phyloP scores from a whole-genome alignment of 495 filamentous ascomycete species.

The Penicillium macrosclerotiorum region DNA sequence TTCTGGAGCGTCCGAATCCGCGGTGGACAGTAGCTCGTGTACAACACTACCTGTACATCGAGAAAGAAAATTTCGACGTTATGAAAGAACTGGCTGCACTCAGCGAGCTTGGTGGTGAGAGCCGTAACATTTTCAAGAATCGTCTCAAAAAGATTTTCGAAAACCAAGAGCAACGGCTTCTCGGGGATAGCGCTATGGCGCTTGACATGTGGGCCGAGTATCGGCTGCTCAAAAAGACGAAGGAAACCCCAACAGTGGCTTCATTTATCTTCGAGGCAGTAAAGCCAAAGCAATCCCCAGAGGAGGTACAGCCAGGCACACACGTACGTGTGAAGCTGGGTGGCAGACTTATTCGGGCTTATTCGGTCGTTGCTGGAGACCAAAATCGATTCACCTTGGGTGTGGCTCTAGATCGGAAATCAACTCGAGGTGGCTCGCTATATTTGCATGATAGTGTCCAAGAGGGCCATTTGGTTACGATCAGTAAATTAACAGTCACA shows the following conservation, averaged over 20 bases:
- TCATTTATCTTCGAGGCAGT: neutral
- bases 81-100: slow-evolving; percentile 3
- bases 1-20: slow-evolving; percentile 1
- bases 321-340: slow-evolving; percentile 5
- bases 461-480: neutral
- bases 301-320: slow-evolving; percentile 1
- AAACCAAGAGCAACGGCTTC: slow-evolving; percentile 1
- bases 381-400: slow-evolving; percentile 6
- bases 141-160: slow-evolving; percentile 3
- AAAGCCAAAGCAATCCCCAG: neutral
- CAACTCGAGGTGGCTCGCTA: slow-evolving; percentile 5
- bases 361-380: slow-evolving; percentile 10
- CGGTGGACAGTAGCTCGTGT: slow-evolving; percentile 5
- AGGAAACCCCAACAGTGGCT: neutral
- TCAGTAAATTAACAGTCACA: neutral
- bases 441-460: slow-evolving; percentile 6
- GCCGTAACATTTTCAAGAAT: slow-evolving; percentile 3
- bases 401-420: slow-evolving; percentile 7
- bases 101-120: slow-evolving; percentile 1
- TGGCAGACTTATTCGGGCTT: slow-evolving; percentile 6
- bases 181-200: slow-evolving; percentile 1
- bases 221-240: neutral
- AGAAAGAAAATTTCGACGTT: slow-evolving; percentile 4
- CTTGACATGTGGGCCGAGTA: slow-evolving; percentile 7
- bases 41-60: slow-evolving; percentile 10